phyloP scores from a whole-genome alignment of 495 filamentous ascomycete genomes.

The Chlorociboria aeruginascens region DNA sequence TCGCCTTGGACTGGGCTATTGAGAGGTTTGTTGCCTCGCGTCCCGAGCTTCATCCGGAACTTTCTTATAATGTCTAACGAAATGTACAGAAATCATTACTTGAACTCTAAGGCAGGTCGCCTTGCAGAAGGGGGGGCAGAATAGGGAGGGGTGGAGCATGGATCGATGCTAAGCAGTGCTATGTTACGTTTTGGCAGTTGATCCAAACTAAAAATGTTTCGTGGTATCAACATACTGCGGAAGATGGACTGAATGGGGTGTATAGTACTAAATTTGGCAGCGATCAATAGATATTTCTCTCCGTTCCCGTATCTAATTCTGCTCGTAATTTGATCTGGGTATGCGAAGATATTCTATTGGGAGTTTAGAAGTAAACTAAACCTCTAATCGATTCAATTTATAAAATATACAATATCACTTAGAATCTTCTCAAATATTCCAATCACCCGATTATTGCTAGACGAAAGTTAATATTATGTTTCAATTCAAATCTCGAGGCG shows the following conservation, averaged over 20 bases:
- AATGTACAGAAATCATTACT: slow-evolving; percentile 53
- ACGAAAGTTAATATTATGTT: neutral
- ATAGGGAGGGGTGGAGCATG: slow-evolving; percentile 13
- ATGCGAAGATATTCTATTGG: too few species aligned
- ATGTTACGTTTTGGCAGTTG: slow-evolving; percentile 18
- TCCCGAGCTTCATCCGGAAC: neutral
- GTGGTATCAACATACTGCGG: slow-evolving; percentile 1
- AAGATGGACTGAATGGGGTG: slow-evolving; percentile 4
- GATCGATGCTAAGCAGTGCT: slow-evolving; percentile 14
- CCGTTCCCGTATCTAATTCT: too few species aligned
- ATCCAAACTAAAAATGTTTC: slow-evolving; percentile 7
- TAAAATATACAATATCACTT: too few species aligned
- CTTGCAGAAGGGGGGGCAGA: slow-evolving; percentile 14
- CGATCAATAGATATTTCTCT: too few species aligned
- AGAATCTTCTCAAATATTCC: neutral
- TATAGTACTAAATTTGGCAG: slow-evolving; percentile 16
- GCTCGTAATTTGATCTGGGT: too few species aligned
- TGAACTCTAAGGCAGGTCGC: slow-evolving; percentile 59
- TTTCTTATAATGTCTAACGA: neutral
- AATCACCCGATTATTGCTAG: neutral
- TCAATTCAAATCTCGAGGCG: too few species aligned
- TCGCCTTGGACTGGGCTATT: slow-evolving; percentile 63
- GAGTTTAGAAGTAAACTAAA: too few species aligned
- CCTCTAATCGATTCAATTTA: too few species aligned
- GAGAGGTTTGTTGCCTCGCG: slow-evolving; percentile 42